Conservation (phyloP, 1,284 basidiomycete genomes). For the Rhodotorula sp. region DNA sequence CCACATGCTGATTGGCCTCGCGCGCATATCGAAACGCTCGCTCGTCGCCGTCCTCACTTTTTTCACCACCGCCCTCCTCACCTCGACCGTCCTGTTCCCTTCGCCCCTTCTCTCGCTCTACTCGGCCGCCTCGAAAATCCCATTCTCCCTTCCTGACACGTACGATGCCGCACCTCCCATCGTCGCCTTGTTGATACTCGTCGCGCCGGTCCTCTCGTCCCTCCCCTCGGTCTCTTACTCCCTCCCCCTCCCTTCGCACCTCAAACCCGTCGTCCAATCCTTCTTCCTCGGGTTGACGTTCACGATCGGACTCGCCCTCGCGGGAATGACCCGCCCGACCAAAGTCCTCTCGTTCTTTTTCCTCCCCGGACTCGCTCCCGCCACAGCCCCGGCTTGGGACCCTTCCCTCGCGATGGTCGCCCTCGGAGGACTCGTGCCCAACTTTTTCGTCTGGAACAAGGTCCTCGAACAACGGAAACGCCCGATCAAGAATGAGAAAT, state of each 20-base stretch:
- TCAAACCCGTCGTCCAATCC: conserved; percentile 30
- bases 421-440: conserved; percentile 52
- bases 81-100: conserved; percentile 24
- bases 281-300: conserved; percentile 45
- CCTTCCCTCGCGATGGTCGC: conserved; percentile 54
- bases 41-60: conserved; percentile 45
- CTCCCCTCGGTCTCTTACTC: conserved; percentile 33
- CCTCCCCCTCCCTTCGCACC: not conserved
- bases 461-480: conserved; percentile 12
- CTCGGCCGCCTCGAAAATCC: not conserved
- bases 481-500: conserved; percentile 26
- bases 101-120: not conserved
- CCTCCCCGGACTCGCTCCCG: conserved; percentile 1
- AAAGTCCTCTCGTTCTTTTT: conserved; percentile 44
- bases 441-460: conserved; percentile 47
- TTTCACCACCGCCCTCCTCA: conserved; percentile 45
- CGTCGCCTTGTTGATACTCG: conserved; percentile 15
- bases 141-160: not conserved
- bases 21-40: conserved; percentile 44
- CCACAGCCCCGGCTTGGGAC: conserved; percentile 47
- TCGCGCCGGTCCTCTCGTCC: conserved; percentile 40
- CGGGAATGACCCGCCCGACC: conserved; percentile 46
- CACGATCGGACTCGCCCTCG: conserved; percentile 45
- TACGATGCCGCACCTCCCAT: conserved; percentile 1
- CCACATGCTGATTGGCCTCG: conserved; percentile 47